Evolutionary conservation across 2,329 filamentous ascomycete species (phyloP), one percentile per base, ranked within the genome.

Genomic region (Hortaea werneckii): DNA sequence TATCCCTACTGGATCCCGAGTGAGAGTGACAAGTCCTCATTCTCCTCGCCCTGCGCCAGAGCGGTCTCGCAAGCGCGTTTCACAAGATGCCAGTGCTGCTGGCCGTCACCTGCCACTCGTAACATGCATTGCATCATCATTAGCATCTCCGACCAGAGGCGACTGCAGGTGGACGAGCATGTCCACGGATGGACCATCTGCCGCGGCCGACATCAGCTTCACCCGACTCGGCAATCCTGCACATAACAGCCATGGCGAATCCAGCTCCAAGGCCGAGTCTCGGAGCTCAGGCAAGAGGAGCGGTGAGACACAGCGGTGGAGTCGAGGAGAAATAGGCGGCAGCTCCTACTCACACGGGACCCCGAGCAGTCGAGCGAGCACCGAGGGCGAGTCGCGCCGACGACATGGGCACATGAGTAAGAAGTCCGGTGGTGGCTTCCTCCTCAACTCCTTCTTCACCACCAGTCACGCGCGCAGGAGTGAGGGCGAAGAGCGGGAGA

Each of bases 351-450:
- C 11, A 10, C 42, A 32, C 28, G 8, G 30, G 30, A 32, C 27
- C n/a, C 35, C 42, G 29, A 35, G 32, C 4, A 35, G 32, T 35
- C 32, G 32, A 34, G 42, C 42, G 13, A 43, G 35, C 11, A 38
- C 28, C 5, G 34, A 32, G 37, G 34, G 11, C 29, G 35, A 5
- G 12, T 43, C 29, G 34, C 11, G 6, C 26, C 13, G 5, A 29
- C 20, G 43, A 12, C 37, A 26, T 8, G 9, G 43, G 5, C 43
- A 44, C 13, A 26, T 44, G 3, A 11, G 29, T 5, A 37, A 60
- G 43, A 61, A 59, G 43, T 62, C 65, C 10, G 67, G 67, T 26
- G 68, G 68, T 30, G 32, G n/a, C 32, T 72, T 71, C 42, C 42
- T 63, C 38, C 52, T 61, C n/a, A 56, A 55, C 37, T 48, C 57